phyloP scores from a whole-genome alignment of 176 grass and related monocot genomes.

The Avena atlantica region DNA sequence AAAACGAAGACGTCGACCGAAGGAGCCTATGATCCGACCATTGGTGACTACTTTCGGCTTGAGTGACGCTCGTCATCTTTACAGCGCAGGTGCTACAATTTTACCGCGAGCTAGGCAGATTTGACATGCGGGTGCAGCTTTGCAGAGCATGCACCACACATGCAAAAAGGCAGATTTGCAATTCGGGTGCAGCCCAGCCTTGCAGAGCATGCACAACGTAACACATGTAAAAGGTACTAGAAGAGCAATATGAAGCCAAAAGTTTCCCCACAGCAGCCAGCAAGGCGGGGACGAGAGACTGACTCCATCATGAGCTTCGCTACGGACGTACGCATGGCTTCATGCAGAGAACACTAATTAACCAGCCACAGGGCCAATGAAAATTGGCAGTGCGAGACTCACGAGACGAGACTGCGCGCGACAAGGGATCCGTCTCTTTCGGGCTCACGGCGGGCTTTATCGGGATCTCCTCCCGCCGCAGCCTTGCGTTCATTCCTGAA shows the following conservation, averaged over 20 bases:
- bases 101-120: not conserved
- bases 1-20: too few relatives aligned
- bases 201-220: not conserved
- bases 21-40: too few relatives aligned
- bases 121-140: not conserved
- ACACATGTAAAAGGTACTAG: not conserved
- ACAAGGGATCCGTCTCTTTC: not conserved
- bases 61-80: not conserved
- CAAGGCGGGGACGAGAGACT: not conserved
- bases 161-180: conserved; percentile 7
- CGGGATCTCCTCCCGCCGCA: conserved; percentile 17
- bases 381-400: not conserved
- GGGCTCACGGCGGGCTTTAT: not conserved
- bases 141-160: not conserved
- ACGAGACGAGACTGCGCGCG: not conserved
- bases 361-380: not conserved
- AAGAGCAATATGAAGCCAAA: not conserved
- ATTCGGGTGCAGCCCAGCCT: not conserved
- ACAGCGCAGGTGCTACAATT: not conserved
- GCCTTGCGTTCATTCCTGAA: too few relatives aligned
- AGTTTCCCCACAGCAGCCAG: not conserved
- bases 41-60: too few relatives aligned
- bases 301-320: not conserved
- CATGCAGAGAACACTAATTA: not conserved
- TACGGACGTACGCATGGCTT: not conserved